Evolutionary conservation across 345 rosid genomes (phyloP).

Genomic region (Citrus cavaleriei): DNA sequence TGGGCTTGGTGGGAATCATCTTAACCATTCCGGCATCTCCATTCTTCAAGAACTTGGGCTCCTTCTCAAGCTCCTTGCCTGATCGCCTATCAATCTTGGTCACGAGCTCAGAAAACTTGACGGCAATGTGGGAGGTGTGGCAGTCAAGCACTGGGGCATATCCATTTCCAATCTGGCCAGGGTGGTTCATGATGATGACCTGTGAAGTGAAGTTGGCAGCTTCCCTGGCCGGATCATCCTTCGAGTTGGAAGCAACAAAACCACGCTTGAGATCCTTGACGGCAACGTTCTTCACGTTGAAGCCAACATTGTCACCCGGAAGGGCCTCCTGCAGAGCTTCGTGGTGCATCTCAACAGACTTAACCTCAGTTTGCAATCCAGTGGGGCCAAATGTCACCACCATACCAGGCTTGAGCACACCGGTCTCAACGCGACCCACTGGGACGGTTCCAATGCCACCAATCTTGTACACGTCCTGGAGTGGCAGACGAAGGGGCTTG

Average conservation of each 20-base stretch:
- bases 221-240: slow-evolving; percentile 41
- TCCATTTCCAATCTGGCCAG: slow-evolving; percentile 59
- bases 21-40: slow-evolving; percentile 60
- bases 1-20: slow-evolving; percentile 47
- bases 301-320: slow-evolving; percentile 37
- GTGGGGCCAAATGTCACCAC: slow-evolving; percentile 29
- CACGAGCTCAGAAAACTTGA: slow-evolving; percentile 53
- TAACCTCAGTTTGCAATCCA: slow-evolving; percentile 30
- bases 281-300: slow-evolving; percentile 38
- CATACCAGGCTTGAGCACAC: slow-evolving; percentile 27
- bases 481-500: slow-evolving; percentile 29
- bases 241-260: slow-evolving; percentile 37
- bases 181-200: slow-evolving; percentile 66
- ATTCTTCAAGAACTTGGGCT: slow-evolving; percentile 60
- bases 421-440: slow-evolving; percentile 31
- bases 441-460: slow-evolving; percentile 36
- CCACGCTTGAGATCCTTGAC: slow-evolving; percentile 47
- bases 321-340: slow-evolving; percentile 34
- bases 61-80: slow-evolving; percentile 65
- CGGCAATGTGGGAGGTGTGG: slow-evolving; percentile 62
- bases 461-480: slow-evolving; percentile 29
- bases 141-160: slow-evolving; percentile 55
- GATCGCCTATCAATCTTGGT: slow-evolving; percentile 68
- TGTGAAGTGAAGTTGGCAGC: slow-evolving; percentile 46
- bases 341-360: slow-evolving; percentile 36